Evolutionary conservation across 225 moss, liverwort and hornwort species (phyloP).

Genomic region (Pseudoscleropodium purum): DNA sequence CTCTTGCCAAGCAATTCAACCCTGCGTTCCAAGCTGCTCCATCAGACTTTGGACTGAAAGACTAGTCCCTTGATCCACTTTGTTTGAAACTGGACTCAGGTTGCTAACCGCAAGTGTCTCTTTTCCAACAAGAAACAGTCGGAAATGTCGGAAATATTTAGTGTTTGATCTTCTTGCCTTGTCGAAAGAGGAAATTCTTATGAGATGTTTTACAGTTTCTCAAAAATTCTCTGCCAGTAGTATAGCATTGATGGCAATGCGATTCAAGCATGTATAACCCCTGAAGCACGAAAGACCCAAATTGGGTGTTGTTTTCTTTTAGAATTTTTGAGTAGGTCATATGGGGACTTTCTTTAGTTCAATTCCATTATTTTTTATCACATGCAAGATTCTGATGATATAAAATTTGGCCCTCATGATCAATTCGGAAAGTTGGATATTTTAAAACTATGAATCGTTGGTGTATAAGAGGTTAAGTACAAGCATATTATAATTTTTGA

Average conservation of each 20-base stretch:
- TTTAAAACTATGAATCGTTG: not conserved
- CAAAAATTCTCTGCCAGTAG: not conserved
- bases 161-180: not conserved
- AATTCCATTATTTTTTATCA: not conserved
- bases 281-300: not conserved
- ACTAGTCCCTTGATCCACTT: not conserved
- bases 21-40: slow-evolving; percentile 18
- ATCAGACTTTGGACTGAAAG: slow-evolving; percentile 7
- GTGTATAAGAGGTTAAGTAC: too few relatives aligned
- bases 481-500: not conserved
- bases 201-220: not conserved
- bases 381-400: not conserved
- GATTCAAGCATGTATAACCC: not conserved
- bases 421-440: not conserved
- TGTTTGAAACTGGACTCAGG: not conserved
- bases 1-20: slow-evolving; percentile 52
- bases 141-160: not conserved
- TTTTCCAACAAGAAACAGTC: not conserved
- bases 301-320: not conserved
- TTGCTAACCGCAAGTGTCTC: not conserved
- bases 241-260: too few relatives aligned
- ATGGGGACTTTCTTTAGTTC: not conserved
- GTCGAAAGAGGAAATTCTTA: not conserved
- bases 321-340: not conserved
- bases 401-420: not conserved